Conservation (phyloP, 306 rosid species). For the Quercus engelmannii region DNA sequence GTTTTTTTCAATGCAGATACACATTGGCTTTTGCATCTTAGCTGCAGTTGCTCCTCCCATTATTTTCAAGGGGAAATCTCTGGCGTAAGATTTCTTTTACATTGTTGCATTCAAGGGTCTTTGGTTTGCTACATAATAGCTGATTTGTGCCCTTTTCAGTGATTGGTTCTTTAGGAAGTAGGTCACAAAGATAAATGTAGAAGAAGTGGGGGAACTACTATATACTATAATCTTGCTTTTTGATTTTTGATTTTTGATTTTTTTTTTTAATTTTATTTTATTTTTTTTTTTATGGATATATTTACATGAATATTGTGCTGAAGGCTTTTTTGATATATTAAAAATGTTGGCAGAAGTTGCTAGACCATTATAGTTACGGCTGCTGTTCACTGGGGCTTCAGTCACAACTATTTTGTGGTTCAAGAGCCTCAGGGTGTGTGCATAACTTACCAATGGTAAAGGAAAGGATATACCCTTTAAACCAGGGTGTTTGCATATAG, state of each 20-base stretch:
- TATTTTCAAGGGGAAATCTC: conserved; percentile 75
- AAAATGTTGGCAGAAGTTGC: background rate
- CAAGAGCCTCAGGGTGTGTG: too few species aligned
- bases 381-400: too few species aligned
- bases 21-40: conserved; percentile 77
- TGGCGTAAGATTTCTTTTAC: conserved; percentile 61
- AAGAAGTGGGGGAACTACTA: background rate
- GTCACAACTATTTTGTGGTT: background rate
- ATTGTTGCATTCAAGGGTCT: conserved; percentile 2
- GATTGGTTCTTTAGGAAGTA: conserved; percentile 13
- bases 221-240: too few species aligned
- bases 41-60: conserved; percentile 87
- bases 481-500: background rate
- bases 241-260: too few species aligned
- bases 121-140: conserved; percentile 4
- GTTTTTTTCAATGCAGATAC: conserved; percentile 56
- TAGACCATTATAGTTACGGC: background rate
- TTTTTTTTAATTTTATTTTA: too few species aligned
- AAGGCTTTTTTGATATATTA: background rate
- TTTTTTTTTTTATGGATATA: background rate
- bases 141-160: conserved; percentile 6
- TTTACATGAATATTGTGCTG: background rate
- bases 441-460: too few species aligned
- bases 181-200: conserved; percentile 8
- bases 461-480: background rate